These are phyloP conservation scores for Senecio squalidus DNA, from an alignment of 140 eudicot genomes.

Conservation along the genomic window DNA sequence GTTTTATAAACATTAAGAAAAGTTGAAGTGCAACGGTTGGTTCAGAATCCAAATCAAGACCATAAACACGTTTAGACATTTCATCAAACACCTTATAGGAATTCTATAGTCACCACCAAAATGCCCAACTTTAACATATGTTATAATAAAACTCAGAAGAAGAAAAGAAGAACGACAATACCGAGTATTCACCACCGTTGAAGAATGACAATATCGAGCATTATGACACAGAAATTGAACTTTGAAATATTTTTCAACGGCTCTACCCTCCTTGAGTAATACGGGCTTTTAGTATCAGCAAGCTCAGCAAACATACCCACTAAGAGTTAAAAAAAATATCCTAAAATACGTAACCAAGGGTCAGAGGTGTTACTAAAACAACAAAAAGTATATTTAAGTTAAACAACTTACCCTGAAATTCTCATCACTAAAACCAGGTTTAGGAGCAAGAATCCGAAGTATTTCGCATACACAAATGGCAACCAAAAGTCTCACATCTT, in stretches of 20 bases:
- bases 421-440: constrained; percentile 62
- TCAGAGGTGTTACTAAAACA: constrained; percentile 13
- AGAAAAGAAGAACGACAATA: no score
- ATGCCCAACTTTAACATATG: no score
- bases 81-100: no score
- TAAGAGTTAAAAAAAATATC: constrained; percentile 70
- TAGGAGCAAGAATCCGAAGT: constrained; percentile 82
- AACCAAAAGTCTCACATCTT: constrained; percentile 77
- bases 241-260: constrained; percentile 74
- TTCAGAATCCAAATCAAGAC: no score
- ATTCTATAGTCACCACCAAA: no score
- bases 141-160: no score
- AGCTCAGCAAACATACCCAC: constrained; percentile 75
- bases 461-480: constrained; percentile 82
- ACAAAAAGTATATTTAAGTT: neutral
- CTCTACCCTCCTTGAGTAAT: constrained; percentile 60
- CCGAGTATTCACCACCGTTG: no score
- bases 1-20: no score
- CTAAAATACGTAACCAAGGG: constrained; percentile 35
- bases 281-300: constrained; percentile 54
- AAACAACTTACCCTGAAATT: constrained; percentile 52
- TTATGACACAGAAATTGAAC: constrained; percentile 59
- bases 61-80: no score
- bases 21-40: no score
- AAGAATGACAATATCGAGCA: constrained; percentile 87